phyloP scores from a whole-genome alignment of 2,329 filamentous ascomycete species.

The Phyllosticta citrichinensis region DNA sequence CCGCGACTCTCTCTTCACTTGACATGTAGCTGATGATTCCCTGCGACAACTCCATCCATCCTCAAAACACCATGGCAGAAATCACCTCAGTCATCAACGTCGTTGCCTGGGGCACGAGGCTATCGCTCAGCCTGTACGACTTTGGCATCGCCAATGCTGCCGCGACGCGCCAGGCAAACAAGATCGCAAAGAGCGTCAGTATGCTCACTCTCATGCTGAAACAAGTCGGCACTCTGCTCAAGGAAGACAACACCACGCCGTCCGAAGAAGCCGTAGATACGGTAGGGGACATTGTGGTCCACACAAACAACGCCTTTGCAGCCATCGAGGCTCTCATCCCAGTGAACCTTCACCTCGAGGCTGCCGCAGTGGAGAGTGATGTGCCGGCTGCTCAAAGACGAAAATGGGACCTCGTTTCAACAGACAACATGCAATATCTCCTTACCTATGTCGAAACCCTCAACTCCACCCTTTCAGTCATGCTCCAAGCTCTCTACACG shows the following conservation, averaged over 20 bases:
- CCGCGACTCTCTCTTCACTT: neutral
- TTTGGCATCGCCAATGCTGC: slow-evolving; percentile 18
- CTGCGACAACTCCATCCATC: neutral
- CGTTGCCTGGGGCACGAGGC: slow-evolving; percentile 22
- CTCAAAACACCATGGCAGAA: slow-evolving; percentile 19
- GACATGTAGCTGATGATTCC: slow-evolving; percentile 2
- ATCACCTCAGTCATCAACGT: slow-evolving; percentile 26
- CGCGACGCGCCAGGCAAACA: slow-evolving; percentile 19
- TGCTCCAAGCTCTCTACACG: slow-evolving; percentile 28
- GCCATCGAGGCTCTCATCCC: slow-evolving; percentile 21
- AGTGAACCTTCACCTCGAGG: slow-evolving; percentile 1
- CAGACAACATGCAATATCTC: slow-evolving; percentile 23
- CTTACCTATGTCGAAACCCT: slow-evolving; percentile 25
- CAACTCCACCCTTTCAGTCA: slow-evolving; percentile 26
- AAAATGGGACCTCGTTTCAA: slow-evolving; percentile 12
- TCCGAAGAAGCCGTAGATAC: slow-evolving; percentile 26
- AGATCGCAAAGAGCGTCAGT: slow-evolving; percentile 25
- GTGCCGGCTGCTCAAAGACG: slow-evolving; percentile 5
- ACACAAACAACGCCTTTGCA: slow-evolving; percentile 20
- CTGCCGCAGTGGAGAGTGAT: slow-evolving; percentile 4
- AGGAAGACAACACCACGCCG: slow-evolving; percentile 27
- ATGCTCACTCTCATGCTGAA: slow-evolving; percentile 27
- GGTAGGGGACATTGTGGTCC: slow-evolving; percentile 24
- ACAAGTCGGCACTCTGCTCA: slow-evolving; percentile 28
- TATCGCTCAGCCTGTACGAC: slow-evolving; percentile 26